A percentile compares a stretch with the other conserved stretches of the same genome.
Conservation (phyloP, 1,284 basidiomycete genomes). For the Sanguinoderma infundibulare region DNA sequence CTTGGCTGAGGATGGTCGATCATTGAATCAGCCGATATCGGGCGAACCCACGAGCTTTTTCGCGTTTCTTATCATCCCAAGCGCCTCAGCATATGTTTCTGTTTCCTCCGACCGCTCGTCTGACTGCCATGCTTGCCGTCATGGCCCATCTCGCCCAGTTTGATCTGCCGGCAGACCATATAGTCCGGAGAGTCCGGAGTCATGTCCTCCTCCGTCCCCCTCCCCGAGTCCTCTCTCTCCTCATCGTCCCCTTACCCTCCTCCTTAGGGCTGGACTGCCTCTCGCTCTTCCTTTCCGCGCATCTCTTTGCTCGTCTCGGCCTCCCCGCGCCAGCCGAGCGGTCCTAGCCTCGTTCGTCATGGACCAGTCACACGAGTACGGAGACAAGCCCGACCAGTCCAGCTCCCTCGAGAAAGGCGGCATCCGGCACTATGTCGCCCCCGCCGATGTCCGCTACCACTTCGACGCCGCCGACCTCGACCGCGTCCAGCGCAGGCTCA, state of each 20-base stretch:
- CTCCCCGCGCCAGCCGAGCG: neutral
- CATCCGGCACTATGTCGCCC: conserved; percentile 32
- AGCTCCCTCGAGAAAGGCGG: conserved; percentile 38
- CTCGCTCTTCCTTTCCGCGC: conserved; percentile 9
- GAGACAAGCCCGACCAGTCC: conserved; percentile 25
- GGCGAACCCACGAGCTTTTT: too few relatives aligned
- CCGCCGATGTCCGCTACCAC: conserved; percentile 31
- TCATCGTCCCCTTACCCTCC: too few relatives aligned
- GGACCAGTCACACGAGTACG: conserved; percentile 18
- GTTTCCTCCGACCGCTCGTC: too few relatives aligned
- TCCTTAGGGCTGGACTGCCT: too few relatives aligned
- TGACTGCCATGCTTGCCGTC: too few relatives aligned
- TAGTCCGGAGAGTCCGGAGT: neutral
- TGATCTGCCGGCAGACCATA: too few relatives aligned
- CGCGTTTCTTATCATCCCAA: conserved; percentile 19
- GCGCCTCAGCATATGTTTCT: too few relatives aligned
- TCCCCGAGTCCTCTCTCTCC: conserved; percentile 14
- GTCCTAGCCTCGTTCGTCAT: conserved; percentile 3
- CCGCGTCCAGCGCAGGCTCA: conserved; percentile 62
- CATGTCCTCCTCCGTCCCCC: conserved; percentile 15
- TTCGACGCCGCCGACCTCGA: conserved; percentile 66
- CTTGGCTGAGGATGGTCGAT: too few relatives aligned
- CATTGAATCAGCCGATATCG: too few relatives aligned
- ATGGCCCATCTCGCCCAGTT: too few relatives aligned
- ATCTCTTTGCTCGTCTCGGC: neutral